These are phyloP conservation scores for Besnoitia besnoiti DNA, from an alignment of 169 alveolate genomes.

Conservation along the genomic window DNA sequence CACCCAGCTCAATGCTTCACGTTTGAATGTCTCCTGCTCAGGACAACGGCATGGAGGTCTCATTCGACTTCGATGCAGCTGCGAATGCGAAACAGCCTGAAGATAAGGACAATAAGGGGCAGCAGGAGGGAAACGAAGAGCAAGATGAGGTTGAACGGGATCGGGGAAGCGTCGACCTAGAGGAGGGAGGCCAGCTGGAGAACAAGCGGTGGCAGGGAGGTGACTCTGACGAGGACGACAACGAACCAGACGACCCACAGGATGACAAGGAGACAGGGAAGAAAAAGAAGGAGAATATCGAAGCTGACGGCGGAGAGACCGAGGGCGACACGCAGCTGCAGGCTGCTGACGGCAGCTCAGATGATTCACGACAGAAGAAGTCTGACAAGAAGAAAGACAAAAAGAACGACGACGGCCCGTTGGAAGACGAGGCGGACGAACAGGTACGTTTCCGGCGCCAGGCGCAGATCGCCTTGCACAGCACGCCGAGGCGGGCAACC, in stretches of 20 bases:
- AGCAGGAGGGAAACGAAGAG: slow-evolving; percentile 27
- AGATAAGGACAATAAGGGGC: background rate
- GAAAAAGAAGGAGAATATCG: background rate
- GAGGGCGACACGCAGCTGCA: background rate
- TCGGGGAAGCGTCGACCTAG: slow-evolving; percentile 60
- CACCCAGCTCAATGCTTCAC: background rate
- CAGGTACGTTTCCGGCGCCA: background rate
- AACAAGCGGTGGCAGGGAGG: slow-evolving; percentile 57
- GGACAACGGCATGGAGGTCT: slow-evolving; percentile 68
- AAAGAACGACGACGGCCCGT: background rate
- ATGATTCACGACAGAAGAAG: background rate
- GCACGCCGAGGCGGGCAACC: too few relatives aligned
- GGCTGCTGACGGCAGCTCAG: background rate
- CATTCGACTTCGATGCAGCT: slow-evolving; percentile 63
- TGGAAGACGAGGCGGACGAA: slow-evolving; percentile 9
- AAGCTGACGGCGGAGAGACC: background rate
- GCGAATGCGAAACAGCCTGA: slow-evolving; percentile 35
- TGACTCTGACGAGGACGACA: slow-evolving; percentile 10
- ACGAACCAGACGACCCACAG: background rate
- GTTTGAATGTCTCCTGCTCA: background rate
- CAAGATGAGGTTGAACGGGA: slow-evolving; percentile 34
- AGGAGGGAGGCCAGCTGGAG: slow-evolving; percentile 66
- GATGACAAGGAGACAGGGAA: slow-evolving; percentile 7
- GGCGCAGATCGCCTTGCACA: too few relatives aligned
- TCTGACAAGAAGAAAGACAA: background rate